These are phyloP conservation scores for Colletotrichum incanum DNA, from an alignment of 2,329 filamentous ascomycete species.

Conservation along the genomic window DNA sequence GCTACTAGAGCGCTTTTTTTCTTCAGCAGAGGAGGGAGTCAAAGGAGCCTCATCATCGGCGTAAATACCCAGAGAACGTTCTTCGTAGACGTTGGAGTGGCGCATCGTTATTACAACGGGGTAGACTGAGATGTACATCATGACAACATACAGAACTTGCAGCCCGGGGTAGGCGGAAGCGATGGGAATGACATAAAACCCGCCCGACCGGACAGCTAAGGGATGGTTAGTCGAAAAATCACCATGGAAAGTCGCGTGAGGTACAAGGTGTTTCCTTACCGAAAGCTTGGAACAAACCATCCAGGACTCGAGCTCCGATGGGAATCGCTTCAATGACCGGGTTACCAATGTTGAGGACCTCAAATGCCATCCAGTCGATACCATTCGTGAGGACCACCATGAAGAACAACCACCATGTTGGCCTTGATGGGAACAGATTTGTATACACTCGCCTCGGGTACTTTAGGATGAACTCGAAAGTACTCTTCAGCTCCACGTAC, in stretches of 20 bases:
- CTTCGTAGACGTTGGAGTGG: slow-evolving; percentile 81
- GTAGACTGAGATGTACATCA: slow-evolving; percentile 78
- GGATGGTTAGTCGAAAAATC: background rate
- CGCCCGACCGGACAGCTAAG: slow-evolving; percentile 73
- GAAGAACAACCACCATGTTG: slow-evolving; percentile 77
- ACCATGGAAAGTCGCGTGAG: slow-evolving; percentile 2
- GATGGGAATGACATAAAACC: slow-evolving; percentile 77
- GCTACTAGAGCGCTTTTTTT: slow-evolving; percentile 47
- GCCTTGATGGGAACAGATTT: slow-evolving; percentile 74
- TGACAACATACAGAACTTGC: slow-evolving; percentile 73
- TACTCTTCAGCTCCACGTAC: slow-evolving; percentile 61
- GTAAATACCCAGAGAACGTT: slow-evolving; percentile 76
- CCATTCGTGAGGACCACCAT: slow-evolving; percentile 74
- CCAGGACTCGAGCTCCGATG: slow-evolving; percentile 69
- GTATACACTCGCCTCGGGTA: slow-evolving; percentile 74
- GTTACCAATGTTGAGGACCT: slow-evolving; percentile 77
- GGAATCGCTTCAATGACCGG: slow-evolving; percentile 67
- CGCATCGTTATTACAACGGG: slow-evolving; percentile 76
- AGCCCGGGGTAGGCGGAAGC: slow-evolving; percentile 70
- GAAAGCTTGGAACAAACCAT: slow-evolving; percentile 76
- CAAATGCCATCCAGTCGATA: slow-evolving; percentile 77
- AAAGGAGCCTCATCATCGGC: slow-evolving; percentile 50
- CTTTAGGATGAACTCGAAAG: slow-evolving; percentile 68
- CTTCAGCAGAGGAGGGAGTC: background rate
- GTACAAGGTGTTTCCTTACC: slow-evolving; percentile 53